Base-by-base conservation (phyloP, 306 rosid genomes). In the Rosa chinensis region DNA sequence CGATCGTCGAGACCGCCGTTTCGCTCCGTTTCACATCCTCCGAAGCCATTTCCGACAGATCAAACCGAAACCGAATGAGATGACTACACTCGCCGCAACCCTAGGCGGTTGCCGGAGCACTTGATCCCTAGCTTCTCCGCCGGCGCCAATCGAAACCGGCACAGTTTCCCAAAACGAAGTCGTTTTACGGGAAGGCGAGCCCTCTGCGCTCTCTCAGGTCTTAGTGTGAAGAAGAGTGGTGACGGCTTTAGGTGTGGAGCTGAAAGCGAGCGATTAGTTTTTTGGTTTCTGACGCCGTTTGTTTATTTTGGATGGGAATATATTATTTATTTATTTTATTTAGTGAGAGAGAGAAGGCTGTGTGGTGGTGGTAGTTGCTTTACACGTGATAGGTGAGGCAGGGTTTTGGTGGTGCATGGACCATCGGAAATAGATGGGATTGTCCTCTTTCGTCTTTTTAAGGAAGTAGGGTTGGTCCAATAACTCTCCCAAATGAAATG, bases 11-110 rank as follows among this genome's bases (percentile, higher is more conserved):
- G 1, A 96, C 98, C 10, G 99, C 94, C 42, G 89, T 87, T 64
- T 93, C 97, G 61, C 88, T 89, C 66, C 84, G 83, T 80, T 96
- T 91, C 79, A 91, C 99, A 81, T 96, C 96, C 83, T 93, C 99
- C 64, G 99, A 93, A 77, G 97, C 99, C 99, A 95, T 91, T 42
- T n/a, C 18, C 50, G 44, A 63, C 45, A 25, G 9, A 73, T 39
- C 71, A 14, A 76, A 9, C 32, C 12, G 0, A 12, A 59, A 5
- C 23, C 1, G 13, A 66, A 66, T n/a, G n/a, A 69, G 78, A 35
- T 48, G 0, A 45, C 45, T 2, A 32, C 35, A 7, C 44, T 49
- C 76, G 49, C 70, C 59, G 67, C 77, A 78, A 77, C 64, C 78
- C 85, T 78, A 64, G 25, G 69, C 9, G 14, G 23, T 55, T 49